Base-by-base conservation (phyloP, 2,329 filamentous ascomycete genomes). In the Fusarium nodosum region DNA sequence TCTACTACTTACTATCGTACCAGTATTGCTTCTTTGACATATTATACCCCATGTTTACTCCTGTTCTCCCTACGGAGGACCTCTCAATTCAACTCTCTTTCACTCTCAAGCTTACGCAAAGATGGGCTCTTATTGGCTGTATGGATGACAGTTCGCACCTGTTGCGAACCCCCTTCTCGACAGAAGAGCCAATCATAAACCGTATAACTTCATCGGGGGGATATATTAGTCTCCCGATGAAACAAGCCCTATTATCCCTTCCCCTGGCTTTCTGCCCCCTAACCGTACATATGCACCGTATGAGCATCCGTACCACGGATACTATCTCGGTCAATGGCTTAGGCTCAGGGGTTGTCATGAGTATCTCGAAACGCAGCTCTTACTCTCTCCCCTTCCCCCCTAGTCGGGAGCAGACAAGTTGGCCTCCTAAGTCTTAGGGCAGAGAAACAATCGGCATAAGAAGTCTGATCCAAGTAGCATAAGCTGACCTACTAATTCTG, bases 141-240 rank as follows among this genome's bases (percentile, higher is more conserved):
- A 26, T 69, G 44, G 52, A 55, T 63, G 57, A 69, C 50, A 69
- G 66, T 65, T 60, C 51, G 56, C 46, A 50, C 44, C 44, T 69
- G 39, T 31, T 48, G 45, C 28, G 22, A 41, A 52, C 45, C 56
- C 36, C 65, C 62, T 55, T 62, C 39, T 26, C 16, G 39, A 45
- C 22, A 54, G 30, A 36, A 42, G 34, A 55, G 9, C 72, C 72
- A 74, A 74, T 74, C 67, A 69, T 15, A 16, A 42, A 28, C 31
- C 60, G n/a, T 53, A 64, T 41, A 30, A 47, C 46, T 58, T 60
- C 54, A 61, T 67, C 42, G 56, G 71, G 71, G 71, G 71, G 56
- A 72, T 67, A 60, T 75, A 44, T 71, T 72, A 74, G 68, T 56
- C 57, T 64, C 56, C 46, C 48, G 58, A 64, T 75, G 73, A 75